A percentile compares a stretch with the other conserved stretches of the same genome.
Conservation (phyloP, 2,329 filamentous ascomycete species). For the Verticillium longisporum region DNA sequence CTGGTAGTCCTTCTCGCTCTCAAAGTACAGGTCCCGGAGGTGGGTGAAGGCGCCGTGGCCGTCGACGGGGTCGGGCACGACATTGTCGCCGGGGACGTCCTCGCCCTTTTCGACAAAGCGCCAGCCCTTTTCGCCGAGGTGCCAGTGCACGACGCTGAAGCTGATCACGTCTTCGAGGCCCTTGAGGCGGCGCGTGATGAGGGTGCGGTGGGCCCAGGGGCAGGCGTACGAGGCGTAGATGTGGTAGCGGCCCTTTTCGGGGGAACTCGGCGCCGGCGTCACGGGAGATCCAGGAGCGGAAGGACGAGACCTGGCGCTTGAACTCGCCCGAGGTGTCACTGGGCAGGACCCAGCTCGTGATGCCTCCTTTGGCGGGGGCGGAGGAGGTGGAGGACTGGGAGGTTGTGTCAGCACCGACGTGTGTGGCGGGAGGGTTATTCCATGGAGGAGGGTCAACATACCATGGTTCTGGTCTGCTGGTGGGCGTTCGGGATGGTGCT, state of each 20-base stretch:
- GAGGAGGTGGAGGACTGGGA: constrained; percentile 24
- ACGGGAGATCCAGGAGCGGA: constrained; percentile 73
- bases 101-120: constrained; percentile 58
- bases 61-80: constrained; percentile 61
- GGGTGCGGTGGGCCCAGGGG: constrained; percentile 83
- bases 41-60: constrained; percentile 63
- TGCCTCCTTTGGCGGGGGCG: constrained; percentile 20
- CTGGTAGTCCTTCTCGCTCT: constrained; percentile 61
- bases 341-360: constrained; percentile 79
- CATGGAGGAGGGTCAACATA: neutral
- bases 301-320: constrained; percentile 78
- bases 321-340: constrained; percentile 81
- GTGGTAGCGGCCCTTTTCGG: constrained; percentile 88
- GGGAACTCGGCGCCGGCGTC: constrained; percentile 67
- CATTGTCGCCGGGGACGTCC: constrained; percentile 51
- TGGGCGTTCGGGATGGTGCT: no score
- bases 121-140: constrained; percentile 70
- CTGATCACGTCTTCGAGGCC: constrained; percentile 80
- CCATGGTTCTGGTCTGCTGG: constrained; percentile 1
- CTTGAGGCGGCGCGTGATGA: constrained; percentile 87
- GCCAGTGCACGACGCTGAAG: constrained; percentile 85
- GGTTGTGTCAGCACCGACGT: neutral
- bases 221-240: constrained; percentile 93
- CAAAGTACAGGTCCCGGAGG: constrained; percentile 75
- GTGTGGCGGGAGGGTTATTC: neutral